phyloP scores from a whole-genome alignment of 148 eudicot genomes.

The Cornus florida region DNA sequence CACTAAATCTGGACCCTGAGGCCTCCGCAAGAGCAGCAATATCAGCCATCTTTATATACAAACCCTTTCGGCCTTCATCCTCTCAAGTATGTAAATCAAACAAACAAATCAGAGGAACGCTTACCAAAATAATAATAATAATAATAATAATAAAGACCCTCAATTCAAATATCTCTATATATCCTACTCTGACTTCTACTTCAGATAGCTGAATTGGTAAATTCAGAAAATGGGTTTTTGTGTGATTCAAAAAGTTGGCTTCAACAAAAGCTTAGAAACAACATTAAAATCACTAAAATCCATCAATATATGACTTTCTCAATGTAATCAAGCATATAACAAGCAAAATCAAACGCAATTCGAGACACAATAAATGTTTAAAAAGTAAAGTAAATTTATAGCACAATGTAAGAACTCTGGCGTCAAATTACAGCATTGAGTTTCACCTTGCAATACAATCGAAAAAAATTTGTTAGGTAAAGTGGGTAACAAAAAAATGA shows the following conservation, averaged over 20 bases:
- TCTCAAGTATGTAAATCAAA: not conserved
- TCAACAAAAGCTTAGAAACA: constrained; percentile 33
- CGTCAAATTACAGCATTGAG: constrained; percentile 12
- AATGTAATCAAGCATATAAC: constrained; percentile 2
- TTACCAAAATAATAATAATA: no score
- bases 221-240: constrained; percentile 19
- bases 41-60: constrained; percentile 53
- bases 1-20: constrained; percentile 75
- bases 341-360: constrained; percentile 13
- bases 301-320: not conserved
- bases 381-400: constrained; percentile 14
- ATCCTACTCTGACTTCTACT: constrained; percentile 29
- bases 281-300: not conserved
- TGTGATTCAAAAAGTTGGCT: constrained; percentile 4
- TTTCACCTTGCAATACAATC: not conserved
- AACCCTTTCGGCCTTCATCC: constrained; percentile 12
- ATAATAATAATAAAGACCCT: not conserved
- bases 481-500: constrained; percentile 33
- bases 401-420: constrained; percentile 11
- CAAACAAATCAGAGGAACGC: constrained; percentile 8
- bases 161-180: constrained; percentile 30
- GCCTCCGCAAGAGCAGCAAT: constrained; percentile 70
- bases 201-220: constrained; percentile 7
- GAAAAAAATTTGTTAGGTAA: constrained; percentile 29
- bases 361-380: not conserved